Evolutionary conservation across 2,329 filamentous ascomycete genomes (phyloP).

Genomic region (Thielaviopsis musarum): DNA sequence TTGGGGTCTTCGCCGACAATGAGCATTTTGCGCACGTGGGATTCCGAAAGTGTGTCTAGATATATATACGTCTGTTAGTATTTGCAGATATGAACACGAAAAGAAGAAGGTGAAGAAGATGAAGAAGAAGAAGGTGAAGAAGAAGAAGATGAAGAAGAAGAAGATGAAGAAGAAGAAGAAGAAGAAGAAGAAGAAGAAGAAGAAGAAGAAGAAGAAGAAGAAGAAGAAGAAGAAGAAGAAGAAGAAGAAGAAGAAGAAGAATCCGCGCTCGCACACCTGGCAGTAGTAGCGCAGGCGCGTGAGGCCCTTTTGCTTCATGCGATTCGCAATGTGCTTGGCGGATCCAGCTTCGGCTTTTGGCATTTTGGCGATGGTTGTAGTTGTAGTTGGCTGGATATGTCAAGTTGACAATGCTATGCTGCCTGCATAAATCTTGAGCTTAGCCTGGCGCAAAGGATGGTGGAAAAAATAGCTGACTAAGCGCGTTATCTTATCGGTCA

Average conservation of each 20-base stretch:
- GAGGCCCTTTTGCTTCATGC: conserved; percentile 65
- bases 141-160: no score
- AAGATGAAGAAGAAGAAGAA: no score
- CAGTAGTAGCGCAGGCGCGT: conserved; percentile 88
- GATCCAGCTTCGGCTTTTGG: conserved; percentile 81
- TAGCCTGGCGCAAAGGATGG: conserved; percentile 5
- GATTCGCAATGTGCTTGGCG: conserved; percentile 80
- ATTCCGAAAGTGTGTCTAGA: conserved; percentile 65
- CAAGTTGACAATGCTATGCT: no score
- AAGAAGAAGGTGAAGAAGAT: no score
- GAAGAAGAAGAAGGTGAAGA: no score
- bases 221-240: no score
- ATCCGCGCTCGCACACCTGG: conserved; percentile 47
- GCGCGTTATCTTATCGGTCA: conserved; percentile 3
- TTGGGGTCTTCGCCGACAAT: conserved; percentile 75
- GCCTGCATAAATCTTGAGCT: neutral
- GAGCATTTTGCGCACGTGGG: conserved; percentile 79
- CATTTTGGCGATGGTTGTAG: conserved; percentile 40
- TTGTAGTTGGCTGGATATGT: no score
- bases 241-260: no score
- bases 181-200: no score
- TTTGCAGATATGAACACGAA: neutral
- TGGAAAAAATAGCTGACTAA: conserved; percentile 7
- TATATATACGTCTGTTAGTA: conserved; percentile 29
- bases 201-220: no score